Evolutionary conservation across 139 green algal genomes (phyloP).

Genomic region (Coelastrella sp.): DNA sequence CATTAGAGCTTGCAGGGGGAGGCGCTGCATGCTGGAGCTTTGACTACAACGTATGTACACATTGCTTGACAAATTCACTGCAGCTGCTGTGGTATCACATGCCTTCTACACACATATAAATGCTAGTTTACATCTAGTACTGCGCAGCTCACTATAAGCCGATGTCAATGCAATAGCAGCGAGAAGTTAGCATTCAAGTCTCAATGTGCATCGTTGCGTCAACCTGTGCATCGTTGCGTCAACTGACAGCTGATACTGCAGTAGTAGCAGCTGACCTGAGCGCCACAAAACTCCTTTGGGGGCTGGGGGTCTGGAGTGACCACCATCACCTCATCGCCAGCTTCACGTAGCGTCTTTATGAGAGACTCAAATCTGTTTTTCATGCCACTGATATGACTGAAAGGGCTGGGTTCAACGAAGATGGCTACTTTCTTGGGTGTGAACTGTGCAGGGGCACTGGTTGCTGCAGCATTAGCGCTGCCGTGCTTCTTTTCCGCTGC

Average conservation of each 20-base stretch:
- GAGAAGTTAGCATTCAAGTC: too few species aligned
- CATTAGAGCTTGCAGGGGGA: too few species aligned
- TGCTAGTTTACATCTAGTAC: too few species aligned
- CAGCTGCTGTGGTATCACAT: too few species aligned
- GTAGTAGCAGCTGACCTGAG: slow-evolving; percentile 76
- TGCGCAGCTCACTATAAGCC: too few species aligned
- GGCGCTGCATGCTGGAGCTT: too few species aligned
- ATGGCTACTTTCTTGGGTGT: slow-evolving; percentile 68
- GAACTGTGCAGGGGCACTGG: slow-evolving; percentile 29
- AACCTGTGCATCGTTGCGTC: background rate
- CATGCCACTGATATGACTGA: slow-evolving; percentile 86
- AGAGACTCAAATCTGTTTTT: slow-evolving; percentile 94
- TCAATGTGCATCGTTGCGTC: background rate
- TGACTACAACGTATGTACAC: too few species aligned
- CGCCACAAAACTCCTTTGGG: slow-evolving; percentile 83
- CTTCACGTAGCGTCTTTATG: slow-evolving; percentile 84
- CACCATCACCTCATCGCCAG: slow-evolving; percentile 88
- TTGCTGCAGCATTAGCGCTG: background rate
- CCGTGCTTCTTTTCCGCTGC: background rate
- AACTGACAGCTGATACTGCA: too few species aligned
- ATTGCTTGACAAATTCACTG: too few species aligned
- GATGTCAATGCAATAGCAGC: too few species aligned
- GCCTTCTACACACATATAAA: too few species aligned
- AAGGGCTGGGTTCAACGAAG: slow-evolving; percentile 85
- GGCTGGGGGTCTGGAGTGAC: slow-evolving; percentile 79